These are phyloP conservation scores for Diplodia corticola DNA, from an alignment of 2,329 filamentous ascomycete species.

Conservation along the genomic window DNA sequence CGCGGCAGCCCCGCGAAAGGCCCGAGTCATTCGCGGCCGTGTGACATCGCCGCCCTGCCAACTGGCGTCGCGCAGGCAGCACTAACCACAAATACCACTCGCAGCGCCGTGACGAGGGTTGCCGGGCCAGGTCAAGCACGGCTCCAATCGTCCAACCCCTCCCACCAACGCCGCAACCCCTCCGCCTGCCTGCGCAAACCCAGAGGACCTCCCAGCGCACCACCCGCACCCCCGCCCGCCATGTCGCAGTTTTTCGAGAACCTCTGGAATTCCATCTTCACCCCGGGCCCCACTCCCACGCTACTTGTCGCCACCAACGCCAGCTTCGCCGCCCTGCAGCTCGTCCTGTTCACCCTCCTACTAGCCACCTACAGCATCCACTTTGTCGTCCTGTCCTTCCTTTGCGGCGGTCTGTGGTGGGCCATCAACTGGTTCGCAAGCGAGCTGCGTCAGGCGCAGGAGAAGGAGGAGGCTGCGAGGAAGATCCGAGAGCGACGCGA, in stretches of 20 bases:
- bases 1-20: neutral
- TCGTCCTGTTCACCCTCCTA: constrained; percentile 74
- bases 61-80: constrained; percentile 15
- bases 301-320: constrained; percentile 87
- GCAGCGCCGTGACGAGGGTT: constrained; percentile 15
- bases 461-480: constrained; percentile 52
- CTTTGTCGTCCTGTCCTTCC: constrained; percentile 76
- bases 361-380: constrained; percentile 83
- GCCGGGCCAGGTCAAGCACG: constrained; percentile 6
- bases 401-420: constrained; percentile 85
- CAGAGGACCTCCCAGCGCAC: neutral
- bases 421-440: constrained; percentile 95
- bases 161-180: neutral
- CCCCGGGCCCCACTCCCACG: constrained; percentile 82
- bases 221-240: constrained; percentile 4
- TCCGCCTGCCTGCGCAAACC: neutral
- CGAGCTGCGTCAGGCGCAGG: constrained; percentile 56
- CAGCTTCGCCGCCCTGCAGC: constrained; percentile 82
- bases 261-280: constrained; percentile 92
- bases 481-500: constrained; percentile 43
- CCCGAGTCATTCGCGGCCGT: constrained; percentile 6
- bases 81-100: constrained; percentile 4
- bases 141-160: constrained; percentile 13
- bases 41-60: constrained; percentile 13
- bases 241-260: constrained; percentile 38